Evolutionary conservation across 1,284 basidiomycete species (phyloP), one percentile per base, ranked within the genome.

Genomic region (Mycena sp.): DNA sequence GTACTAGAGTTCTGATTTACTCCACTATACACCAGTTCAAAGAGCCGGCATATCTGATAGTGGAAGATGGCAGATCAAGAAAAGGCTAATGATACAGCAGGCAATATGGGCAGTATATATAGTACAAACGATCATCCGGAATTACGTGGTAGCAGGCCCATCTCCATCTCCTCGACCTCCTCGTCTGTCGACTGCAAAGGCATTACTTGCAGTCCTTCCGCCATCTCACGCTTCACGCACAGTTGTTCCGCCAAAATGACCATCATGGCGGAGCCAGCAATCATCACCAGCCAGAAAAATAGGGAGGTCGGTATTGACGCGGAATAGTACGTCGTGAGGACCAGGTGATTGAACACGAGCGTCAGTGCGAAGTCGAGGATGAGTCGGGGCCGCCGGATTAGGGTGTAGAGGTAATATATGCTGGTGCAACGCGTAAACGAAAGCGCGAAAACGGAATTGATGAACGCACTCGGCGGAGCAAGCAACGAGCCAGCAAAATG

Each of bases 351-450:
- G 81, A 98, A 91, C 57, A 93, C 81, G 55, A 99, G 87, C 0
- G 98, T 99, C 60, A 97, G 76, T 9, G 92, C 84, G 78, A 98
- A 98, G 80, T 99, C 97, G 69, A 99, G 89, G 72, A 99, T 92
- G 71, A 98, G 87, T 6, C 96, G 94, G 44, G 98, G 97, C 37
- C 94, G 85, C 41, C 95, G 89, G 74, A 99, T 85, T 68, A 99
- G 83, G 68, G 87, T 85, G 77, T 95, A 98, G 3, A 99, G 82
- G 68, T 92, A 94, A 69, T 90, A 90, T 62, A 97, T 90, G 78
- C 96, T 98, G 73, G 46, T 37, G 59, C 53, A 35, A 62, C 63
- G 58, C 21, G 45, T 65, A 50, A 63, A 63, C 63, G 46, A 53
- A 29, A 68, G 19, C 49, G 32, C 48, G 32, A 56, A 16, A 19